Conservation (phyloP, 2,329 filamentous ascomycete genomes). For the Verticillium nubilum region DNA sequence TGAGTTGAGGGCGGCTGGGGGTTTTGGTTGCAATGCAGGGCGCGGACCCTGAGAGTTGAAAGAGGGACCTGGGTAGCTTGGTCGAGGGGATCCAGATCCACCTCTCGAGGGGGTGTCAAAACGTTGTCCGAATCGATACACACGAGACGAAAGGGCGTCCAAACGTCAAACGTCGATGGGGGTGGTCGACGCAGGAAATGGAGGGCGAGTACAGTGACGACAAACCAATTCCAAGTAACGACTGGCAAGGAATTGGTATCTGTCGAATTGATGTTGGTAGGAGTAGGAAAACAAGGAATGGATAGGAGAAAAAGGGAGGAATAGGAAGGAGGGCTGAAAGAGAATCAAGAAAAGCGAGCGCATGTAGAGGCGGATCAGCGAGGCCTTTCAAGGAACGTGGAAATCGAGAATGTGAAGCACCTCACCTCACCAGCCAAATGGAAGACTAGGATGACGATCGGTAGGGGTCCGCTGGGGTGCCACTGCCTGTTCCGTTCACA, state of each 20-base stretch:
- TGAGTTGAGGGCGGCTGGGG: background rate
- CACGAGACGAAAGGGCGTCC: background rate
- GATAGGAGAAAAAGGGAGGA: conserved; percentile 1
- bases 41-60: conserved; percentile 3
- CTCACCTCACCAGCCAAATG: conserved; percentile 7
- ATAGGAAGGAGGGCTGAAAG: conserved; percentile 7
- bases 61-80: conserved; percentile 2
- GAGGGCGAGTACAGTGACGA: conserved; percentile 1
- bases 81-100: conserved; percentile 3
- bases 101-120: background rate
- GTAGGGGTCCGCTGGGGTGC: background rate
- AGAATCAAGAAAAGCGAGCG: conserved; percentile 5
- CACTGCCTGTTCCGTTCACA: background rate
- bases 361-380: conserved; percentile 9
- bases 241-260: conserved; percentile 12
- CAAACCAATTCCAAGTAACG: conserved; percentile 6
- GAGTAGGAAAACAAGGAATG: conserved; percentile 1
- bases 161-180: background rate
- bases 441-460: background rate
- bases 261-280: background rate
- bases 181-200: conserved; percentile 1
- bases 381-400: conserved; percentile 9
- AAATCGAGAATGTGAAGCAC: conserved; percentile 3
- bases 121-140: background rate
- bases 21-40: background rate